phyloP scores from a whole-genome alignment of 176 grass and related monocot species.

The Pontederia crassipes region DNA sequence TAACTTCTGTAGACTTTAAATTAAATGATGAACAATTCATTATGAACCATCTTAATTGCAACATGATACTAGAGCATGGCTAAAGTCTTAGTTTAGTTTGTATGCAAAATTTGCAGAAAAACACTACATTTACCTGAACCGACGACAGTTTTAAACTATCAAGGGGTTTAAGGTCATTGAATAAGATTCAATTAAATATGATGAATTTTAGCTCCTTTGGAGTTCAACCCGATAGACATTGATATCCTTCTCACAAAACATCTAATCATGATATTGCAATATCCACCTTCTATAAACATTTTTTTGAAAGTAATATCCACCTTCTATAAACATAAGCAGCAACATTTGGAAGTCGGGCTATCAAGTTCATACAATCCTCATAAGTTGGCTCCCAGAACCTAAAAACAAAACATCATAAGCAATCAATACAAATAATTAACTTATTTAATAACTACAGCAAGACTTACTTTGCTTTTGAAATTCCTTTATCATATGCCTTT shows the following conservation, averaged over 20 bases:
- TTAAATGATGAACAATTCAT: no score
- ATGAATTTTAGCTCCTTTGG: no score
- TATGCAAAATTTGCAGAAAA: no score
- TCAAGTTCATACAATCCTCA: conserved; percentile 93
- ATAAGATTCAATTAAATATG: no score
- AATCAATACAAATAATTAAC: conserved; percentile 7
- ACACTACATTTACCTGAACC: no score
- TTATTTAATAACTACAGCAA: background rate
- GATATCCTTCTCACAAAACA: background rate
- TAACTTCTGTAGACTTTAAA: no score
- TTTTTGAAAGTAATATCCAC: conserved; percentile 24
- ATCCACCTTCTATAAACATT: background rate
- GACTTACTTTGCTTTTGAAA: conserved; percentile 78
- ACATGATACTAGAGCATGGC: no score
- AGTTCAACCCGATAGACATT: no score
- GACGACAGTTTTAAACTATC: no score
- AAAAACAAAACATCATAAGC: conserved; percentile 20
- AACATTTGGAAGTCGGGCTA: conserved; percentile 70
- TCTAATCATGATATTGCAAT: background rate
- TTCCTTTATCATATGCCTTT: conserved; percentile 89
- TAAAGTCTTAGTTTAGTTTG: no score
- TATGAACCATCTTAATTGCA: no score
- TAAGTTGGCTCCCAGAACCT: conserved; percentile 99
- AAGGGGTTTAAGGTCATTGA: no score
- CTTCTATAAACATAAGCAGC: conserved; percentile 90